These are phyloP conservation scores for Garcia nutans DNA, from an alignment of 345 rosid genomes.

Conservation along the genomic window DNA sequence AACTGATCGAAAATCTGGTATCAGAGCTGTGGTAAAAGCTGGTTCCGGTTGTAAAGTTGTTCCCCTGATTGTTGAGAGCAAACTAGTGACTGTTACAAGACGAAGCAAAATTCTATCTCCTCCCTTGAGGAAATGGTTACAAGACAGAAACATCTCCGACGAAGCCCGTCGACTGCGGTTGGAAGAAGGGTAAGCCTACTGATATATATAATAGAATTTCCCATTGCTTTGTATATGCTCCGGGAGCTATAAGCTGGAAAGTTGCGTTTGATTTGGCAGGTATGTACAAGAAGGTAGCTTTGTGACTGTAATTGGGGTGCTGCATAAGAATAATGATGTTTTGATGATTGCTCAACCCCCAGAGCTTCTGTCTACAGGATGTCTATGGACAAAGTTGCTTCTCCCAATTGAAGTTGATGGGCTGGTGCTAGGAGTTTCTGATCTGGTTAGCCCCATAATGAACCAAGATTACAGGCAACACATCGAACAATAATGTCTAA, in stretches of 20 bases:
- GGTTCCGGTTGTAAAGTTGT: conserved; percentile 45
- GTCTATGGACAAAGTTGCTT: conserved; percentile 46
- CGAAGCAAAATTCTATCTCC: conserved; percentile 38
- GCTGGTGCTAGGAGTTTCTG: conserved; percentile 37
- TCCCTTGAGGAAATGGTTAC: conserved; percentile 48
- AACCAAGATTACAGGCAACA: conserved; percentile 19
- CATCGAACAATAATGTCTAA: conserved; percentile 18
- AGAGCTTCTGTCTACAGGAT: conserved; percentile 46
- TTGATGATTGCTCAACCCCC: conserved; percentile 48
- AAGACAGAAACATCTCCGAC: conserved; percentile 40
- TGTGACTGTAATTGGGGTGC: conserved; percentile 44
- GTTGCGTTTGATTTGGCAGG: conserved; percentile 29
- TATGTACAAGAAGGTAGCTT: conserved; percentile 51
- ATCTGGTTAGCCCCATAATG: conserved; percentile 8
- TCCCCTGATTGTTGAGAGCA: conserved; percentile 47
- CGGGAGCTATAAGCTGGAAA: conserved; percentile 18
- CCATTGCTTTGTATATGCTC: not conserved
- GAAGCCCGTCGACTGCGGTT: conserved; percentile 42
- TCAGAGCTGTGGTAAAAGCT: conserved; percentile 49
- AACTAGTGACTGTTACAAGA: conserved; percentile 45
- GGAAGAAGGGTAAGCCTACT: conserved; percentile 46
- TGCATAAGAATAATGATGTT: conserved; percentile 31
- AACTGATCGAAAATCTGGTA: conserved; percentile 47
- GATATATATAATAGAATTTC: not conserved
- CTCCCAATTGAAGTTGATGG: conserved; percentile 51